phyloP scores from a whole-genome alignment of 352 stramenopile species.

The Globisporangium yorkense region DNA sequence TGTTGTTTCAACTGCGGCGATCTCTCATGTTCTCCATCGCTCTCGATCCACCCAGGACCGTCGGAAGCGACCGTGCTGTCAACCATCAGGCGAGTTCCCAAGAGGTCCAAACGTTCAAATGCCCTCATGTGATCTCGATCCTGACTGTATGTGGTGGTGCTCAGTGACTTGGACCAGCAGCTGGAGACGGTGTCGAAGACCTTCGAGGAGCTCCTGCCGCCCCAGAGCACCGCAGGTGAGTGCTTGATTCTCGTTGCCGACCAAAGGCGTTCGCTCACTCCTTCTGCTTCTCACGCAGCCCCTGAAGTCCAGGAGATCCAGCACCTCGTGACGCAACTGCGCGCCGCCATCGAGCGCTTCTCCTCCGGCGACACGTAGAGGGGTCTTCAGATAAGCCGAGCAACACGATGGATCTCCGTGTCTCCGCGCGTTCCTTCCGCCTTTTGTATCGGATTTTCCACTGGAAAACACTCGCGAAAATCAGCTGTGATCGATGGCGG shows the following conservation, averaged over 20 bases:
- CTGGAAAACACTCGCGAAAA: not conserved
- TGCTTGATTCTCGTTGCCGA: not conserved
- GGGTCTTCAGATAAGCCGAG: not conserved
- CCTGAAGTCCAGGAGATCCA: conserved; percentile 37
- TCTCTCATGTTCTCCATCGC: not conserved
- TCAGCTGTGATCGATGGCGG: conserved; percentile 5
- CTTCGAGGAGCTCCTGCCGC: conserved; percentile 12
- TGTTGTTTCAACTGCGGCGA: not conserved
- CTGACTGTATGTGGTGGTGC: not conserved
- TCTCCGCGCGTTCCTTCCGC: too few species aligned
- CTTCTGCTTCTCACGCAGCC: conserved; percentile 13
- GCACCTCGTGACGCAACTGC: conserved; percentile 26
- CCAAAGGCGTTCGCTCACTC: not conserved
- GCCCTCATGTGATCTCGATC: not conserved
- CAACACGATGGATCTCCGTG: too few species aligned
- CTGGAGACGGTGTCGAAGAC: conserved; percentile 15
- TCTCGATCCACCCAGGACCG: not conserved
- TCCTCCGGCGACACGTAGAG: conserved; percentile 3
- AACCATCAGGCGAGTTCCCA: conserved; percentile 9
- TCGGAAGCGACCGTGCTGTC: conserved; percentile 9
- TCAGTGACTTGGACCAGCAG: conserved; percentile 25
- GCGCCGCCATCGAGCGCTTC: conserved; percentile 24
- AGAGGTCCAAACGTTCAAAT: too few species aligned
- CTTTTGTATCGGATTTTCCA: not conserved
- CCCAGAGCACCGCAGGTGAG: conserved; percentile 10